Evolutionary conservation across 2,329 filamentous ascomycete genomes (phyloP), one percentile per base, ranked within the genome.

Genomic region (Cladosporium velox): DNA sequence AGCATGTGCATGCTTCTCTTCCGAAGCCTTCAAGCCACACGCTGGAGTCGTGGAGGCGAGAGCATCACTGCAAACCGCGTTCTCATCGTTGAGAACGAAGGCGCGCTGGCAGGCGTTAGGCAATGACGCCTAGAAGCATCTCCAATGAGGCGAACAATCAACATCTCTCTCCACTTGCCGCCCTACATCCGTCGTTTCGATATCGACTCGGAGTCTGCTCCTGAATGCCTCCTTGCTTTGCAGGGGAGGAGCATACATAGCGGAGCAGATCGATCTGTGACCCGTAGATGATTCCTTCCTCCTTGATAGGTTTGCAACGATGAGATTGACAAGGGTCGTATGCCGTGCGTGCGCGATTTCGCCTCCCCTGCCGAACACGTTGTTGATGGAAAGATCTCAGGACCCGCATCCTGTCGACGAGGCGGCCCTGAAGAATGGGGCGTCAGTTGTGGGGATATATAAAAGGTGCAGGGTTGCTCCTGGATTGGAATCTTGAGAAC

Each of bases 171-270:
- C 35, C 35, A 44, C 34, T 32, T 44, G 24, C 24, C 35, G 28
- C 34, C 32, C 30, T 8, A 21, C 7, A 6, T 47, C n/a, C n/a
- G 8, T 47, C 21, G n/a, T 8, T 47, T 47, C 3, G 21, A 21
- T 12, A 24, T 47, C 41, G n/a, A 21, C 32, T 5, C 52, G 52
- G 52, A 55, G 52, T 34, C 52, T 55, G 52, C 52, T 55, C 52
- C 52, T 55, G 51, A 1, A 1, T 32, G 26, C 5, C 21, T 54
- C 5, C 21, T 54, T 18, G 52, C 52, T 12, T 8, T 34, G 5
- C 52, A 11, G 5, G 6, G 3, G 7, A 18, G 6, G 38, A 44
- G 18, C 38, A 30, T 21, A 30, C 4, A 55, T 12, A n/a, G 15
- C 18, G 30, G 52, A 34, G 52, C 52, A 18, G 32, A 55, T 55